Base-by-base conservation (phyloP, 2,329 filamentous ascomycete species). In the Penicillium nordicum region DNA sequence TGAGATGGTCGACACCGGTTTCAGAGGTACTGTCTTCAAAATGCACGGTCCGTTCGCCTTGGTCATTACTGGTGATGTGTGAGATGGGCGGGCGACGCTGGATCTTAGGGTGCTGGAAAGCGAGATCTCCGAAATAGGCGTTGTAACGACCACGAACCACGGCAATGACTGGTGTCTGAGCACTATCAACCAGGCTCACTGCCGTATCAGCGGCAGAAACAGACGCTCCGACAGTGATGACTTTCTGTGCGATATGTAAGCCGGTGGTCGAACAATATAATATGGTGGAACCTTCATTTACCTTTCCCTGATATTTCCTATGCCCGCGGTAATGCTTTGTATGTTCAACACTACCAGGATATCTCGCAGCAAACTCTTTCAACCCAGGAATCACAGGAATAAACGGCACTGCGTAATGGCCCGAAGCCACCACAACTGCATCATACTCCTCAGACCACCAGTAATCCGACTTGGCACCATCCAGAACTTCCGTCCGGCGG, bases 371-470 rank as follows among this genome's bases (percentile, higher is more conserved):
- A 42, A 72, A 78, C 27, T 76, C 74, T 8, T 67, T 62, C n/a
- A 80, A 51, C 0, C 78, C 78, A 0, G 69, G 61, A n/a, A 80
- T 77, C 0, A 66, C 60, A 0, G 78, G 78, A 2, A 80, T 66
- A 61, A 64, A 86, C 0, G 84, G 84, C 1, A 86, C 82, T 30
- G 75, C 80, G 60, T 83, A 87, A 60, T 86, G 84, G 0, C 85
- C 85, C 34, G 77, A 84, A 1, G 83, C 84, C 4, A 87, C 79
- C 0, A 86, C 74, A 0, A 87, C 77, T 0, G 82, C 84, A 62
- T 88, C 85, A 54, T 87, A 87, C 29, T 73, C 73, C 65, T 88
- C 85, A 0, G 72, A 73, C 84, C 84, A 87, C 84, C 85, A 88
- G 57, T 81, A 80, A 62, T 87, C 82, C 40, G 71, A 69, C 14